Conservation (phyloP, 116 monocot species). For the Iris pallida region DNA sequence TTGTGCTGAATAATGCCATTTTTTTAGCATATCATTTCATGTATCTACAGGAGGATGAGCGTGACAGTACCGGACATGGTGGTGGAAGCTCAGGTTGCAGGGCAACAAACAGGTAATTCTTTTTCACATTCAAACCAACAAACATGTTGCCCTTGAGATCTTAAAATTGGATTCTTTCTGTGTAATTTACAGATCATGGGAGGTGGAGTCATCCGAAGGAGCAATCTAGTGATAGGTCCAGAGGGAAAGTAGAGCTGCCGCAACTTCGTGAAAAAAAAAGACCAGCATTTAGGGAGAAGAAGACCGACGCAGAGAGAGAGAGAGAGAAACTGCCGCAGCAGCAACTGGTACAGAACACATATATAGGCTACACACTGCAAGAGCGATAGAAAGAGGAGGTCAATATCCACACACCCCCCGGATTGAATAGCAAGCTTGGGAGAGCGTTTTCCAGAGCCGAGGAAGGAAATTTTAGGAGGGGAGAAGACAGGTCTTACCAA, state of each 20-base stretch:
- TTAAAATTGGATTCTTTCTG: not conserved
- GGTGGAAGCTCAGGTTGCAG: slow-evolving; percentile 38
- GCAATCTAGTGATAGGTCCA: slow-evolving; percentile 13
- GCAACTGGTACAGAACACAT: slow-evolving; percentile 23
- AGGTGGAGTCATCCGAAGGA: slow-evolving; percentile 38
- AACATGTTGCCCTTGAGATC: not conserved
- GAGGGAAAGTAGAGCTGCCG: slow-evolving; percentile 23
- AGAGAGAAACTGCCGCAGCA: slow-evolving; percentile 17
- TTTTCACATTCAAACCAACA: not conserved
- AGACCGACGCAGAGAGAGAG: slow-evolving; percentile 27
- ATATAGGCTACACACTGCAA: slow-evolving; percentile 5
- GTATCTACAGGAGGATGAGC: slow-evolving; percentile 77
- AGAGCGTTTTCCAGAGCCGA: slow-evolving; percentile 16
- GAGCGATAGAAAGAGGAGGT: slow-evolving; percentile 17
- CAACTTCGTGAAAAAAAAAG: slow-evolving; percentile 38
- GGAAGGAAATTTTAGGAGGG: slow-evolving; percentile 28
- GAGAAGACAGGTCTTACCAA: slow-evolving; percentile 23
- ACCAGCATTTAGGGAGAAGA: slow-evolving; percentile 59
- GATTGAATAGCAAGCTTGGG: slow-evolving; percentile 21
- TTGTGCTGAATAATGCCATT: slow-evolving; percentile 79
- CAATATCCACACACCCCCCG: slow-evolving; percentile 20
- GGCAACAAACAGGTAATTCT: slow-evolving; percentile 44
- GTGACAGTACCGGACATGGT: slow-evolving; percentile 52
- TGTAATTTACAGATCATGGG: slow-evolving; percentile 44
- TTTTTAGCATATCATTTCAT: too few species aligned